Conservation (phyloP, 75 land plant species). For the Adiantum capillusveneris region DNA sequence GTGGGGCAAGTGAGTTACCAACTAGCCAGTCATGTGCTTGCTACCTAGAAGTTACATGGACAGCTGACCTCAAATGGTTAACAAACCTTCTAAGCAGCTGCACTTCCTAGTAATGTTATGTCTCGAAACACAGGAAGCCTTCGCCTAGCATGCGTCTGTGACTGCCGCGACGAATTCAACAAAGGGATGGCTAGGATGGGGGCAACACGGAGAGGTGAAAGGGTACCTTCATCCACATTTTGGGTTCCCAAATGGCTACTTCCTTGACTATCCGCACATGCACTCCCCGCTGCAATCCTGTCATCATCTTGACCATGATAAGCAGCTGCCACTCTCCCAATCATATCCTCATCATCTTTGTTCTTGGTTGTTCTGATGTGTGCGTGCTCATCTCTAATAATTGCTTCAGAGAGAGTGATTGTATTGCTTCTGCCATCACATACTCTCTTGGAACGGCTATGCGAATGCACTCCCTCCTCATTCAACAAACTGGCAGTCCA, state of each 20-base stretch:
- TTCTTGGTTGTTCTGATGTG: background rate
- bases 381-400: background rate
- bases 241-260: background rate
- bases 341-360: background rate
- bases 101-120: slow-evolving; percentile 5
- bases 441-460: background rate
- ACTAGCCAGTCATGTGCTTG: too few relatives aligned
- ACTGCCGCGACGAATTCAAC: background rate
- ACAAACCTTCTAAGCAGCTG: background rate
- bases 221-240: background rate
- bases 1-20: too few relatives aligned
- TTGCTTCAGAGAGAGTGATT: background rate
- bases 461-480: background rate
- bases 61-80: too few relatives aligned
- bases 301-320: background rate
- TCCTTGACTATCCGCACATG: background rate
- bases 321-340: background rate
- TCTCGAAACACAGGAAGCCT: slow-evolving; percentile 5
- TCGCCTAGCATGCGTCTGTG: too few relatives aligned
- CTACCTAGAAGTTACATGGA: too few relatives aligned
- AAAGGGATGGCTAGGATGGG: background rate
- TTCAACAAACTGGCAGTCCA: background rate
- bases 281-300: background rate
- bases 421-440: background rate
- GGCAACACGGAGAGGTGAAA: background rate